A percentile compares a stretch with the other conserved stretches of the same genome.
Conservation (phyloP, 1,284 basidiomycete species). For the Cystobasidium pallidum region DNA sequence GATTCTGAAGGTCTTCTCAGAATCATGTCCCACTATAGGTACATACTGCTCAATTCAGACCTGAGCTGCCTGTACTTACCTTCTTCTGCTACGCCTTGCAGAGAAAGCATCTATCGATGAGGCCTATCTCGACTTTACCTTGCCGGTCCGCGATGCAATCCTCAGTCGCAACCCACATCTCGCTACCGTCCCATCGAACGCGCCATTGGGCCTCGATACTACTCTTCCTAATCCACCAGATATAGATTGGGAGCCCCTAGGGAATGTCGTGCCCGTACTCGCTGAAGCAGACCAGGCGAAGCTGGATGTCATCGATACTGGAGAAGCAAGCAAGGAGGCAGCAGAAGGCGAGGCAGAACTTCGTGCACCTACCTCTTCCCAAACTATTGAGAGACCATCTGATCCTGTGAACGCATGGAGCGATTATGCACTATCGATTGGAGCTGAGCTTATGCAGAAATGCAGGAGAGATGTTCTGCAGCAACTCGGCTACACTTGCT, state of each 20-base stretch:
- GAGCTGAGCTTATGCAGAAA: conserved; percentile 82
- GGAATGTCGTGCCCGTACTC: conserved; percentile 71
- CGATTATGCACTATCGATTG: conserved; percentile 86
- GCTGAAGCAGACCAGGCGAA: conserved; percentile 51
- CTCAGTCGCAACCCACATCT: conserved; percentile 77
- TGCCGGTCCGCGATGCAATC: conserved; percentile 71
- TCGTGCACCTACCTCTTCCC: conserved; percentile 25
- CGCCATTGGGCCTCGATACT: conserved; percentile 73
- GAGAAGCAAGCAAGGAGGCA: conserved; percentile 35
- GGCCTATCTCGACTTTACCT: conserved; percentile 86
- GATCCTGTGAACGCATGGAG: conserved; percentile 68
- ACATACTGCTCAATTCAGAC: background rate
- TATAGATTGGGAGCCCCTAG: conserved; percentile 68
- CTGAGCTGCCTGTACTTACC: too few relatives aligned
- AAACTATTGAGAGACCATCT: conserved; percentile 22
- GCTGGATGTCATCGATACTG: conserved; percentile 38
- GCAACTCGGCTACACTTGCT: conserved; percentile 87
- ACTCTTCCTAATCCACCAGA: conserved; percentile 71
- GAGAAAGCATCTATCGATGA: conserved; percentile 67
- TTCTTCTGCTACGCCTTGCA: conserved; percentile 17
- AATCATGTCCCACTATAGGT: conserved; percentile 56
- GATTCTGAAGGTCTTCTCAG: conserved; percentile 82
- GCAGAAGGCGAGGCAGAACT: conserved; percentile 50
- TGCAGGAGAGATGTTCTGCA: conserved; percentile 68
- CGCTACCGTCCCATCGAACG: conserved; percentile 67